Evolutionary conservation across 768 basidiomycete species (phyloP), one percentile per base, ranked within the genome.

Genomic region (Lanmaoa rubissima): DNA sequence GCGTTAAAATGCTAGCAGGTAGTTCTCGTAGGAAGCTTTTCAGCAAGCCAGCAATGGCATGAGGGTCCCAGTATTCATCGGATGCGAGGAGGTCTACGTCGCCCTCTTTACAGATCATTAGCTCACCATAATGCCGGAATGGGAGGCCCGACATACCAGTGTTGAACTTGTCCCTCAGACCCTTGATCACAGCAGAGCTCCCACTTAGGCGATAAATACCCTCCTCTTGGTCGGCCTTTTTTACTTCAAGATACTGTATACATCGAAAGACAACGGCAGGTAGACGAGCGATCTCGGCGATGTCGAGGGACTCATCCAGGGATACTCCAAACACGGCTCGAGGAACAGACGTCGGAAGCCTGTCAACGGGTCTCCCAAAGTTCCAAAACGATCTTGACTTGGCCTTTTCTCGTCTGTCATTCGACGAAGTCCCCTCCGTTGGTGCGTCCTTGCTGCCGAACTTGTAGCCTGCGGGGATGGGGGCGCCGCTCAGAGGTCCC

Each of bases 141-240:
- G 32, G 38, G 41, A 43, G 28, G 41, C 3, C 13, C 14, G 31
- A 75, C 86, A 60, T 64, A 93, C 94, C 93, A 59, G 77, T 70
- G 68, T 99, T 98, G 76, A 98, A 99, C 57, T 87, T 84, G 69
- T 98, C 97, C 68, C 89, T 93, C 43, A 99, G 78, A 50, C 78
- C 84, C 76, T 97, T 97, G 77, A 98, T 94, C 55, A 96, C 94
- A 35, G 94, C 90, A 60, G 93, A 92, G 70, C 92, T 94, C 24
- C 95, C 95, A 68, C 90, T 94, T 57, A 99, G 75, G 57, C 97
- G 86, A 75, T 98, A 99, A 57, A 99, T 96, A 35, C 97, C 97
- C 73, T 99, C 97, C 68, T 99, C 97, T 62, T 91, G 86, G 59
- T 98, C 92, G 21, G 97, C 96, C 70, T 91, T 83, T 77, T 95